Percentiles rank a stretch among this genome's conserved stretches.
These are phyloP conservation scores for Carex arenaria DNA, from an alignment of 202 grass and related monocot species.

Conservation along the genomic window DNA sequence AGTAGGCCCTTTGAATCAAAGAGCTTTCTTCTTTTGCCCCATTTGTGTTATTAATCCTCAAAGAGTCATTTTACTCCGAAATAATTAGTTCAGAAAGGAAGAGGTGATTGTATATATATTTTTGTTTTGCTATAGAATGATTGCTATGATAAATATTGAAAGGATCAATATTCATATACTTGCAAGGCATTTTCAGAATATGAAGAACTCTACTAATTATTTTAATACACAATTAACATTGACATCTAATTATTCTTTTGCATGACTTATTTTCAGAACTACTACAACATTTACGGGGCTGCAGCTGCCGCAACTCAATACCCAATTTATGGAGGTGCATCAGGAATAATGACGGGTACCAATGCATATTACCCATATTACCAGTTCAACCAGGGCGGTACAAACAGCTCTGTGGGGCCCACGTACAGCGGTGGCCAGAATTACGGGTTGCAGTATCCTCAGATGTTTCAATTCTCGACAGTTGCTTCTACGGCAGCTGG, in stretches of 20 bases:
- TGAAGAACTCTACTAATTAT: background rate
- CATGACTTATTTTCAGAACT: slow-evolving; percentile 24
- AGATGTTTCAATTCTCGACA: slow-evolving; percentile 76
- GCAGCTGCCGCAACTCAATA: slow-evolving; percentile 44
- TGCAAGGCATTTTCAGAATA: background rate
- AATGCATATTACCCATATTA: slow-evolving; percentile 74
- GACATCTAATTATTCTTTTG: background rate
- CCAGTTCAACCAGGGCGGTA: slow-evolving; percentile 66
- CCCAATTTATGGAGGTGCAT: slow-evolving; percentile 78
- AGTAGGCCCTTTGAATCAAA: slow-evolving; percentile 8
- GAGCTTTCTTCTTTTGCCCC: slow-evolving; percentile 1
- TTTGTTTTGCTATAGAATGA: background rate
- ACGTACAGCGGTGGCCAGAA: slow-evolving; percentile 63
- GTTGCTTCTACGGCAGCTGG: slow-evolving; percentile 61
- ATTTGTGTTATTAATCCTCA: background rate
- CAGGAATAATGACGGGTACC: slow-evolving; percentile 77
- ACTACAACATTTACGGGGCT: slow-evolving; percentile 82
- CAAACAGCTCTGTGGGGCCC: slow-evolving; percentile 34
- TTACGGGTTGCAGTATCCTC: slow-evolving; percentile 75
- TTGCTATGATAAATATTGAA: background rate
- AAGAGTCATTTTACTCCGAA: background rate
- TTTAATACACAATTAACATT: background rate
- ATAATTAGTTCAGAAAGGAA: background rate
- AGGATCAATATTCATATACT: background rate
- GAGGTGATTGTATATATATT: background rate